Evolutionary conservation across 805 yeast species (phyloP), one percentile per base, ranked within the genome.

Genomic region (Torulaspora microellipsoides): DNA sequence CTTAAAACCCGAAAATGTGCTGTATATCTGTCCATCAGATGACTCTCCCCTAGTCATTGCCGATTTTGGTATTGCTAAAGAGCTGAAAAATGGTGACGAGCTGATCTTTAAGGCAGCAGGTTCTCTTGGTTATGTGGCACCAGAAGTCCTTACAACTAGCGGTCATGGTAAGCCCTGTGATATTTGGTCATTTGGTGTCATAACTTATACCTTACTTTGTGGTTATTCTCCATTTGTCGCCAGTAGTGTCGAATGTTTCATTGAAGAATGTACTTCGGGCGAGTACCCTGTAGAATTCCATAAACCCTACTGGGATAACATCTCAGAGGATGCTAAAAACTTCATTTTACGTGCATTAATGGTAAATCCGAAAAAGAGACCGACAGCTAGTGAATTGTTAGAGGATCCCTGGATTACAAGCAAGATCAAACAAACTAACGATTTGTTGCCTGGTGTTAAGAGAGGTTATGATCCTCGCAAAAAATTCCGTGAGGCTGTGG

Each of bases 141-240:
- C 99, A 0, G 99, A 91, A 60, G 89, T 91, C 7, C 74, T 91
- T 31, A 67, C 80, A 33, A 81, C 85, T 12, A 70, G 73, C 31
- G 98, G 96, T 8, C 97, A 91, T 66, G 95, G 96, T 31, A 87
- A 85, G 57, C 91, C 96, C 1, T 91, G 96, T 67, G 99, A 91
- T 63, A 77, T 91, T 43, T 91, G 99, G 99, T 85, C 95, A 1
- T 61, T 91, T 31, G 99, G 99, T 29, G 95, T 91, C 8, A 87
- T 91, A 35, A 79, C 96, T 0, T 93, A 88, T 64, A 90, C 97
- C 0, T 68, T 90, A 36, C 71, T 91, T 35, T 88, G 93, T 54
- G 99, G 99, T 0, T 88, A 89, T 61, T 83, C 95, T 5, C 96
- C 98, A 3, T 88, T 91, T 65, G 69, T 90, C 39, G 80, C 96